phyloP scores from a whole-genome alignment of 441 rosid species.

The Euphorbia schlechtendalii region DNA sequence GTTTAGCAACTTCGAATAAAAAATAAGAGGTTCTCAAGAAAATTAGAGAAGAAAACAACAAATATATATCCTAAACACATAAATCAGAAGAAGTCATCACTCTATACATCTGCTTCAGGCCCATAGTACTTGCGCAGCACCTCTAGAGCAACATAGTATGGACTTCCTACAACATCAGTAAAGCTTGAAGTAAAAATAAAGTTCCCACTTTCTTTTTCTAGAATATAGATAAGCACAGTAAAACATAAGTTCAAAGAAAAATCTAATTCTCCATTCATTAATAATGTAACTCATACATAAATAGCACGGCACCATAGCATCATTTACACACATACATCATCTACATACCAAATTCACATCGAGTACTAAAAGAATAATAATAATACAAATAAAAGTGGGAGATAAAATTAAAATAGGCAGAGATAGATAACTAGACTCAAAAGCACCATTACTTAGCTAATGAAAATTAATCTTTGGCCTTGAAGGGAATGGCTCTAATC shows the following conservation, averaged over 20 bases:
- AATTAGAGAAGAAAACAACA: too few relatives aligned
- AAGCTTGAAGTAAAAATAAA: too few relatives aligned
- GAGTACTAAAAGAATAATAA: not conserved
- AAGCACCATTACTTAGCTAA: not conserved
- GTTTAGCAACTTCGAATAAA: too few relatives aligned
- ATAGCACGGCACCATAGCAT: too few relatives aligned
- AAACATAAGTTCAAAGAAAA: not conserved
- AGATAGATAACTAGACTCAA: not conserved
- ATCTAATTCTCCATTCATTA: conserved; percentile 22
- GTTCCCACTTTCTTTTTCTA: too few relatives aligned
- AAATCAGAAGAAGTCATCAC: too few relatives aligned
- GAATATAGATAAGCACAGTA: not conserved
- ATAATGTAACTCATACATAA: not conserved
- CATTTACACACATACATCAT: conserved; percentile 28
- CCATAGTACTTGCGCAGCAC: too few relatives aligned
- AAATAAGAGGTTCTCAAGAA: too few relatives aligned
- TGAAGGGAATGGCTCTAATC: conserved; percentile 87
- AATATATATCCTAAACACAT: too few relatives aligned
- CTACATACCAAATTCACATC: conserved; percentile 21
- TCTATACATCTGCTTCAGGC: too few relatives aligned
- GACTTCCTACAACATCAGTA: too few relatives aligned
- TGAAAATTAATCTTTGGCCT: conserved; percentile 40
- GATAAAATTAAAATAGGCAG: not conserved
- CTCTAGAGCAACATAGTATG: too few relatives aligned
- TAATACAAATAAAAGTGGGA: not conserved